A percentile compares a stretch with the other conserved stretches of the same genome.
Conservation (phyloP, 108 stramenopile species). For the Cyclostephanos tholiformis region DNA sequence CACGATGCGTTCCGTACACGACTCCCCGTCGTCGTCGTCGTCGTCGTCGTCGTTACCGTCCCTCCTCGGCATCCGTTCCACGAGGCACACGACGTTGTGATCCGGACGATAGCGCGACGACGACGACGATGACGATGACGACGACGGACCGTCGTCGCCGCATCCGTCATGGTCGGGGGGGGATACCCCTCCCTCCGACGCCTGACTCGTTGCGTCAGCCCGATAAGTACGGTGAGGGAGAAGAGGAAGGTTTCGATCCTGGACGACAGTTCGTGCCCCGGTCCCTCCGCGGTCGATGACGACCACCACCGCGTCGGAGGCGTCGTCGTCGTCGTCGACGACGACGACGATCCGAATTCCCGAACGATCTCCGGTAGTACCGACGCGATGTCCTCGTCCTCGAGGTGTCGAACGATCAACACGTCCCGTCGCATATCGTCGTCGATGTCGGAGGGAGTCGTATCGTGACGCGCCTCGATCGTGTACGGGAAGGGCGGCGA, state of each 20-base stretch:
- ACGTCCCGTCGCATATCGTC: background rate
- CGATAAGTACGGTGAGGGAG: slow-evolving; percentile 44
- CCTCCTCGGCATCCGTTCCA: slow-evolving; percentile 25
- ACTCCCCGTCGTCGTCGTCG: background rate
- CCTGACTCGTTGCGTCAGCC: slow-evolving; percentile 39
- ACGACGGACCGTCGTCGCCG: background rate
- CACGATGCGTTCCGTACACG: slow-evolving; percentile 49
- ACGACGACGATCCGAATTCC: slow-evolving; percentile 37
- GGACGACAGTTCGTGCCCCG: slow-evolving; percentile 30
- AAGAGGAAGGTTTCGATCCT: slow-evolving; percentile 42
- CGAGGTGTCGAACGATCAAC: slow-evolving; percentile 39
- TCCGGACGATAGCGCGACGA: slow-evolving; percentile 19
- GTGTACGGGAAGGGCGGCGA: slow-evolving; percentile 32
- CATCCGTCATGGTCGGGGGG: too few relatives aligned
- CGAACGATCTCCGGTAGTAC: slow-evolving; percentile 34
- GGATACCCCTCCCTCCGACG: slow-evolving; percentile 44
- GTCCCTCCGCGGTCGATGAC: too few relatives aligned
- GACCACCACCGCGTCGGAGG: too few relatives aligned
- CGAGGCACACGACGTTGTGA: slow-evolving; percentile 47
- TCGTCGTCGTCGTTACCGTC: background rate
- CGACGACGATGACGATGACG: slow-evolving; percentile 5
- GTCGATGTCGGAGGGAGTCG: background rate
- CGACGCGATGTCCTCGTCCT: slow-evolving; percentile 27
- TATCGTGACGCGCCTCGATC: slow-evolving; percentile 19
- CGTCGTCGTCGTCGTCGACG: background rate